Evolutionary conservation across 495 filamentous ascomycete species (phyloP).

Genomic region (Usnea hakonensis): DNA sequence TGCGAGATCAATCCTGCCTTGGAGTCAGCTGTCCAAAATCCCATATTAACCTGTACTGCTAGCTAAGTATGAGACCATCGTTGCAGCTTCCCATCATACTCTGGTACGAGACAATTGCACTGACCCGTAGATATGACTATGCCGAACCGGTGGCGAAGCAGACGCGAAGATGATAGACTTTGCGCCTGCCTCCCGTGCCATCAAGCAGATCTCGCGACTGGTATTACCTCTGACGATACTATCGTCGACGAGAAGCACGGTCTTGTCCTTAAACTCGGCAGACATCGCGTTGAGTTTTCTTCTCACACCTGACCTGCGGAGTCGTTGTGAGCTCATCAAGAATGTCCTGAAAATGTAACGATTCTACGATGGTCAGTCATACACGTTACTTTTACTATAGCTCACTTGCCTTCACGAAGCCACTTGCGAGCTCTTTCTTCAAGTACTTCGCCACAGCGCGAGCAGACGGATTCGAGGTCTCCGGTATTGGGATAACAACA

Average conservation of each 20-base stretch:
- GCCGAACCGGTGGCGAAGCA: background rate
- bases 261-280: constrained; percentile 1
- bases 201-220: background rate
- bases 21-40: background rate
- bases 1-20: background rate
- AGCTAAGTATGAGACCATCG: background rate
- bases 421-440: constrained; percentile 71
- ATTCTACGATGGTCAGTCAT: constrained; percentile 7
- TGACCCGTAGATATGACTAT: constrained; percentile 8
- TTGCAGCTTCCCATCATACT: background rate
- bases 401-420: constrained; percentile 42
- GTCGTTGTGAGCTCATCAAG: background rate
- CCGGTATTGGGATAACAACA: constrained; percentile 82
- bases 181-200: constrained; percentile 8
- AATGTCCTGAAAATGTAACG: constrained; percentile 7
- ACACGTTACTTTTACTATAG: background rate
- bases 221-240: constrained; percentile 8
- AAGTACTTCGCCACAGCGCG: constrained; percentile 63
- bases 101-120: background rate
- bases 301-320: background rate
- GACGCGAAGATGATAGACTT: constrained; percentile 4
- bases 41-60: background rate
- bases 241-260: constrained; percentile 6
- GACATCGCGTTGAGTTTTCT: constrained; percentile 7
- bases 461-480: constrained; percentile 80